These are phyloP conservation scores for Brasenia schreberi DNA, from an alignment of 164 flowering plant species.

Conservation along the genomic window DNA sequence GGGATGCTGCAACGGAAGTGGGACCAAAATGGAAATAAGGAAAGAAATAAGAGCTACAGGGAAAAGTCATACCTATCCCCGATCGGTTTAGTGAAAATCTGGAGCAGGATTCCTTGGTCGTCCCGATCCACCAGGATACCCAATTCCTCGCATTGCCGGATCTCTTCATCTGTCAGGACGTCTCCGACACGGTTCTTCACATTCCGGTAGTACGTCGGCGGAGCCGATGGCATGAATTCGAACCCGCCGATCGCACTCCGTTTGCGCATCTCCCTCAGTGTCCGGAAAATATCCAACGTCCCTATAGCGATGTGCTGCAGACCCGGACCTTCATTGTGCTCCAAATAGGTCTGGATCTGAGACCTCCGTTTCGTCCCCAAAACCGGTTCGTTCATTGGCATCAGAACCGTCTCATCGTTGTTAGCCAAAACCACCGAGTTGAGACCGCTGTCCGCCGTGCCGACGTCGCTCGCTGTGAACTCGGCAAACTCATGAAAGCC, in stretches of 20 bases:
- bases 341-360: conserved; percentile 85
- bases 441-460: conserved; percentile 79
- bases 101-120: conserved; percentile 74
- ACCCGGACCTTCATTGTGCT: conserved; percentile 86
- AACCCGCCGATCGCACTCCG: conserved; percentile 66
- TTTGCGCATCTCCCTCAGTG: conserved; percentile 77
- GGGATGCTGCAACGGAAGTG: not conserved
- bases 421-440: conserved; percentile 69
- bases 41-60: not conserved
- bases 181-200: conserved; percentile 59
- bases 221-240: conserved; percentile 91
- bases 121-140: conserved; percentile 85
- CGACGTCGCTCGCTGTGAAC: conserved; percentile 83
- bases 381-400: conserved; percentile 89
- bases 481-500: conserved; percentile 91
- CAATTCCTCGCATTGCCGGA: conserved; percentile 70
- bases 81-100: conserved; percentile 85
- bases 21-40: not conserved
- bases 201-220: conserved; percentile 70
- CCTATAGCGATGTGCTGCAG: conserved; percentile 76
- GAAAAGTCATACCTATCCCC: conserved; percentile 60
- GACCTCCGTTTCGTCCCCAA: conserved; percentile 80
- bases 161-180: conserved; percentile 69
- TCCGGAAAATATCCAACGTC: conserved; percentile 56
- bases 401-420: conserved; percentile 63